These are phyloP conservation scores for Dactylella cylindrospora DNA, from an alignment of 2,329 filamentous ascomycete genomes.

Conservation along the genomic window DNA sequence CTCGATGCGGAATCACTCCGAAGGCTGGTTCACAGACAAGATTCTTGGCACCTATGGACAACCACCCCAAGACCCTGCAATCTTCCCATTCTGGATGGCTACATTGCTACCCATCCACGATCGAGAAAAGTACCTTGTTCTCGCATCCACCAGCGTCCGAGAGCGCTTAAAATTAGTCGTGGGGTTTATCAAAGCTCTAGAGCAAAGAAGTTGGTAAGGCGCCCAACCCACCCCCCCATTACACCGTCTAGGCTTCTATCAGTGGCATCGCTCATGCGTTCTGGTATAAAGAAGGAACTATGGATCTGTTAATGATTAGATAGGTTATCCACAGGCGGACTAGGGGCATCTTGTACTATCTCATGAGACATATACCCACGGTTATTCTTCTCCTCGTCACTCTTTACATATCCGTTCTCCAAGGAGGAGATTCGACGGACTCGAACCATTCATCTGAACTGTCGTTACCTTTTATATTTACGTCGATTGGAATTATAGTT, in stretches of 20 bases:
- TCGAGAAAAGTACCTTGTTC: conserved; percentile 73
- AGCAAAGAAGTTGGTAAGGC: conserved; percentile 70
- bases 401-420: conserved; percentile 16
- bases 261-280: no score
- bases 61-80: conserved; percentile 71
- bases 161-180: conserved; percentile 81
- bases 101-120: conserved; percentile 76
- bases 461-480: conserved; percentile 18
- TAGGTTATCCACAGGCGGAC: conserved; percentile 28
- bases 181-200: conserved; percentile 73
- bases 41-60: conserved; percentile 75
- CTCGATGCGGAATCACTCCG: conserved; percentile 68
- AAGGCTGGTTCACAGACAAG: conserved; percentile 72
- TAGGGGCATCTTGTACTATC: conserved; percentile 22
- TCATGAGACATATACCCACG: conserved; percentile 10
- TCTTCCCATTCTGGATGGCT: conserved; percentile 89
- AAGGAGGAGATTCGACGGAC: not conserved
- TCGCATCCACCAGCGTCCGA: conserved; percentile 73
- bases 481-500: conserved; percentile 18
- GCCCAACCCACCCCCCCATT: no score
- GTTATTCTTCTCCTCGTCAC: conserved; percentile 10
- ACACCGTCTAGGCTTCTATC: no score
- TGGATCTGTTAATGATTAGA: conserved; percentile 35
- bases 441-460: not conserved
- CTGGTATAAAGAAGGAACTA: no score